These are phyloP conservation scores for Sistotremastrum suecicum DNA, from an alignment of 768 basidiomycete species.

Conservation along the genomic window DNA sequence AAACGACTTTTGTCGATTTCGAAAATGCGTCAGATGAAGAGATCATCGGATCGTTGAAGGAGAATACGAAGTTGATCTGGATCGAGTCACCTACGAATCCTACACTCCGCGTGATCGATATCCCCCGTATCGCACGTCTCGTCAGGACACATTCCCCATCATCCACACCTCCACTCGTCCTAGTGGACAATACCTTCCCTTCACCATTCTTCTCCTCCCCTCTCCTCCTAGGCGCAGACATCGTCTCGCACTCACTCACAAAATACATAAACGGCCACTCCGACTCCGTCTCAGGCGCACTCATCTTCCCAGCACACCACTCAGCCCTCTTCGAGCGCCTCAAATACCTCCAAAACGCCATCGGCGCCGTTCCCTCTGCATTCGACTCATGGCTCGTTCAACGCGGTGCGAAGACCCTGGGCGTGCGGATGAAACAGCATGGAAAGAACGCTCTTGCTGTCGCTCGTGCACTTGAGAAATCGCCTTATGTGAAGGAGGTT, in stretches of 20 bases:
- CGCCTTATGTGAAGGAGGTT: slow-evolving; percentile 58
- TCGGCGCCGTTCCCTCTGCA: slow-evolving; percentile 71
- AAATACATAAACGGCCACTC: slow-evolving; percentile 94
- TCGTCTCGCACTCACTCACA: slow-evolving; percentile 71
- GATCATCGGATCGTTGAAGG: slow-evolving; percentile 47
- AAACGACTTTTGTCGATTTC: slow-evolving; percentile 71
- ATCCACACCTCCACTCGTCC: slow-evolving; percentile 45
- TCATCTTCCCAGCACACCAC: slow-evolving; percentile 52
- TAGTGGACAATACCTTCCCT: slow-evolving; percentile 92
- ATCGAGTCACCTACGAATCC: slow-evolving; percentile 95
- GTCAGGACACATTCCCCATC: slow-evolving; percentile 44
- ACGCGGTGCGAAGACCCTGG: slow-evolving; percentile 83
- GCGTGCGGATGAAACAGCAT: slow-evolving; percentile 77
- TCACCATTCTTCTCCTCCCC: slow-evolving; percentile 88
- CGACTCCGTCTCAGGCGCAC: slow-evolving; percentile 82
- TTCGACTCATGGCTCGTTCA: slow-evolving; percentile 87
- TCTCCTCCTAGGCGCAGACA: slow-evolving; percentile 69
- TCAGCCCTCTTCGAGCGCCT: slow-evolving; percentile 36
- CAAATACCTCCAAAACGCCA: slow-evolving; percentile 82
- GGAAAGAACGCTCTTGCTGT: slow-evolving; percentile 71
- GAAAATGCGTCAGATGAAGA: slow-evolving; percentile 53
- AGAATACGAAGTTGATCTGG: slow-evolving; percentile 88
- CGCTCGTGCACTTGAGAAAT: slow-evolving; percentile 42
- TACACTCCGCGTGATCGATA: slow-evolving; percentile 74
- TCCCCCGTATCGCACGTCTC: slow-evolving; percentile 53